phyloP scores from a whole-genome alignment of 2,329 filamentous ascomycete species.

The Colletotrichum chlorophyti region DNA sequence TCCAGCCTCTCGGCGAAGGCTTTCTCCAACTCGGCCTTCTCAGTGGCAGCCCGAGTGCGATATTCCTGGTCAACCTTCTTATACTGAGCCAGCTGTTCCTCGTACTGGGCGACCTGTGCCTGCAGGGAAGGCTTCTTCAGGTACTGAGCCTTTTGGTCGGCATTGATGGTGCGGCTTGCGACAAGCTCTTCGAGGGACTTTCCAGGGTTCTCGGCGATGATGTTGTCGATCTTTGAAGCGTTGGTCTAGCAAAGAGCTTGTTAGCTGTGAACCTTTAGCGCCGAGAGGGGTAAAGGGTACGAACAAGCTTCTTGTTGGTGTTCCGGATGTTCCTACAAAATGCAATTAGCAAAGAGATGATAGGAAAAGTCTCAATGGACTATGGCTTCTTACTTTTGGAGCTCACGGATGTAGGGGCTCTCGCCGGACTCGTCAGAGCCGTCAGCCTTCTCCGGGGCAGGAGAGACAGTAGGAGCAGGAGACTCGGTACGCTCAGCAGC shows the following conservation, averaged over 20 bases:
- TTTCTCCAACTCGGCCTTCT: conserved; percentile 68
- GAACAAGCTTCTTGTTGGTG: conserved; percentile 91
- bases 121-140: conserved; percentile 79
- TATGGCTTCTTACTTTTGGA: conserved; percentile 76
- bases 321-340: conserved; percentile 81
- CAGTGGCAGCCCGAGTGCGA: conserved; percentile 63
- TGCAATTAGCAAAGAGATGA: conserved; percentile 8
- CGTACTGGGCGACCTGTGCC: conserved; percentile 70
- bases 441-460: conserved; percentile 55
- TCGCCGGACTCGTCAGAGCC: conserved; percentile 71
- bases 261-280: conserved; percentile 6
- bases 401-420: conserved; percentile 82
- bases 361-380: conserved; percentile 5
- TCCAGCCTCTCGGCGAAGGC: conserved; percentile 56
- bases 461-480: conserved; percentile 57
- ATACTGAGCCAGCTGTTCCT: conserved; percentile 77
- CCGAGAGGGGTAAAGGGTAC: conserved; percentile 39
- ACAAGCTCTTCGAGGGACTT: conserved; percentile 79
- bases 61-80: conserved; percentile 79
- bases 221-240: conserved; percentile 73
- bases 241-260: conserved; percentile 57
- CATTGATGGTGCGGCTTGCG: conserved; percentile 75
- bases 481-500: conserved; percentile 62
- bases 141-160: conserved; percentile 79
- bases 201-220: conserved; percentile 73